Evolutionary conservation across 208 protist species (phyloP), one percentile per base, ranked within the genome.

Genomic region (Phytomonas sp.): DNA sequence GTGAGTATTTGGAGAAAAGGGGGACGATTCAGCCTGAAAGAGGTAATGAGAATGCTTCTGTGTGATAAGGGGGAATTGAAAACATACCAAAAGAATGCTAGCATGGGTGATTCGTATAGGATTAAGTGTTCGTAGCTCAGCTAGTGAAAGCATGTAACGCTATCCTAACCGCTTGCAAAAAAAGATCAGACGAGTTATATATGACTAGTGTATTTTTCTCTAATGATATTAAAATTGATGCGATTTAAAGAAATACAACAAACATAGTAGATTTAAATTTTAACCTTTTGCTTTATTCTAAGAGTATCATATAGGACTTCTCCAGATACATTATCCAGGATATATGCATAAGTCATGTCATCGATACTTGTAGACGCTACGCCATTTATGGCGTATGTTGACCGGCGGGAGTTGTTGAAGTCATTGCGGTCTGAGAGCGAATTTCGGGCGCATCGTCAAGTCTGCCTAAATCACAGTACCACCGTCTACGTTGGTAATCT

Each of bases 401-500:
- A 96, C 71, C 85, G 91, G 36, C 88, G 87, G 34, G 86, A 91
- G 68, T 67, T 93, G 68, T 71, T 96, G 43, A 81, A 81, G 20
- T 90, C 87, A 34, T 74, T 85, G 9, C 68, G 92, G 60, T 75
- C 85, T 30, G 83, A 89, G 46, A 83, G 82, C 37, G 87, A 79
- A 30, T 96, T 96, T 64, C 67, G 78, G 11, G 73, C 56, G 60
- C 80, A 80, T 11, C 88, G 88, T 20, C 91, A 96, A 73, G 70
- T 81, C 37, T 78, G 85, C 36, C 80, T 93, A 15, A 75, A 92
- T 74, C 73, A 82, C 66, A 94, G 87, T 78, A 87, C 84, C 32
- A 94, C 91, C 23, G 71, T 99, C 9, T 99, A 99, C 80, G 94
- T 99, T 2, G 98, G 98, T 31, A 99, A 99, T 83, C 73, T 99